A percentile compares a stretch with the other conserved stretches of the same genome.
Conservation (phyloP, 1,284 basidiomycete species). For the Melampsora occidentalis region DNA sequence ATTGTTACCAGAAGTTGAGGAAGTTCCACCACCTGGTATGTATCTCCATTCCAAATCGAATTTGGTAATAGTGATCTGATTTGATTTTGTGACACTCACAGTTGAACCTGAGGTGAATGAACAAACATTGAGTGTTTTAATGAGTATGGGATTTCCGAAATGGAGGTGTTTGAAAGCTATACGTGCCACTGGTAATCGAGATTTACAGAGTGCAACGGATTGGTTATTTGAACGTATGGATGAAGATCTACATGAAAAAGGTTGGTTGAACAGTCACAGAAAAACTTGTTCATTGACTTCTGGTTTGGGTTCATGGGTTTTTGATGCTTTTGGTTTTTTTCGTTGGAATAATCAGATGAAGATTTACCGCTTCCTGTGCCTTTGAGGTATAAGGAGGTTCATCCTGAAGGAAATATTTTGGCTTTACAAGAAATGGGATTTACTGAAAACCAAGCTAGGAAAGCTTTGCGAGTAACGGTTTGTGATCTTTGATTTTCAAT, state of each 20-base stretch:
- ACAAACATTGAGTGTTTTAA: conserved; percentile 69
- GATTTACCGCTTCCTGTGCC: no score
- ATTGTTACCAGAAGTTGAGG: conserved; percentile 65
- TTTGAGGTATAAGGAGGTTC: neutral
- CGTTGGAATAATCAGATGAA: no score
- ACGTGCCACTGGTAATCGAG: conserved; percentile 71
- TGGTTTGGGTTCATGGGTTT: no score
- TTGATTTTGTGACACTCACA: conserved; percentile 24
- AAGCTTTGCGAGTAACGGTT: conserved; percentile 63
- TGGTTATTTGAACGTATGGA: conserved; percentile 97
- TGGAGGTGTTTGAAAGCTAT: conserved; percentile 82
- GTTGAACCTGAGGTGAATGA: conserved; percentile 62
- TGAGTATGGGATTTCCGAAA: conserved; percentile 81
- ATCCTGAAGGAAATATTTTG: conserved; percentile 47
- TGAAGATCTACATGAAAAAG: conserved; percentile 57
- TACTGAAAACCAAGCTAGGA: conserved; percentile 73
- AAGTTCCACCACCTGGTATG: conserved; percentile 51
- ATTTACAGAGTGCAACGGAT: conserved; percentile 82
- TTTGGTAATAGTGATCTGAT: neutral
- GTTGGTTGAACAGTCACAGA: no score
- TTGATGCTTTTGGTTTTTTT: no score
- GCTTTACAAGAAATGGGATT: conserved; percentile 93
- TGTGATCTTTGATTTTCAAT: conserved; percentile 4
- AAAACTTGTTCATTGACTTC: no score
- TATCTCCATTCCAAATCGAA: conserved; percentile 54